phyloP scores from a whole-genome alignment of 164 flowering plant species.

The Chloranthus sessilifolius region DNA sequence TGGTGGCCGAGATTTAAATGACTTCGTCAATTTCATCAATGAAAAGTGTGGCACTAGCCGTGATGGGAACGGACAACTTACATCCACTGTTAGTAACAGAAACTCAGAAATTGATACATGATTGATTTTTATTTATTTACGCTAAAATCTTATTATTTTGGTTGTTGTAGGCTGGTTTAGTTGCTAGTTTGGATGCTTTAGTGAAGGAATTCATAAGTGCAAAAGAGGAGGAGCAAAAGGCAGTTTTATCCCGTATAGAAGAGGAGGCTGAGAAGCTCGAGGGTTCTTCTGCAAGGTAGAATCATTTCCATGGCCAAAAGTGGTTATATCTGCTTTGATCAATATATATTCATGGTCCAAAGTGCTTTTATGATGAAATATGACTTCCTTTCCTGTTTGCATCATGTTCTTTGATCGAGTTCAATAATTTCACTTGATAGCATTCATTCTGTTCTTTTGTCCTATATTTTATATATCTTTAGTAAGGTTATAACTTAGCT shows the following conservation, averaged over 20 bases:
- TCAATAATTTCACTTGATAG: too few relatives aligned
- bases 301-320: too few relatives aligned
- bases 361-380: too few relatives aligned
- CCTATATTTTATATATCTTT: too few relatives aligned
- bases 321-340: too few relatives aligned
- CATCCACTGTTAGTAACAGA: slow-evolving; percentile 49
- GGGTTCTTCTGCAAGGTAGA: slow-evolving; percentile 75
- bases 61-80: slow-evolving; percentile 84
- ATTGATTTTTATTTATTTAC: not conserved
- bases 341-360: too few relatives aligned
- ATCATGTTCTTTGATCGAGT: too few relatives aligned
- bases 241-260: slow-evolving; percentile 46
- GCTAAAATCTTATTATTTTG: not conserved
- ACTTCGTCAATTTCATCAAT: slow-evolving; percentile 83
- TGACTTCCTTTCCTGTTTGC: too few relatives aligned
- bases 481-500: too few relatives aligned
- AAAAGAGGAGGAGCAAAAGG: slow-evolving; percentile 61
- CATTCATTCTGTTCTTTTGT: too few relatives aligned
- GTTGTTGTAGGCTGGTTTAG: slow-evolving; percentile 63
- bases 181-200: slow-evolving; percentile 49
- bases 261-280: slow-evolving; percentile 72
- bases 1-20: slow-evolving; percentile 85
- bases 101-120: not conserved
- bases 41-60: slow-evolving; percentile 85
- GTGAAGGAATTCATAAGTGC: slow-evolving; percentile 84